Conservation (phyloP, 169 alveolate species). For the Perkinsus marinus region DNA sequence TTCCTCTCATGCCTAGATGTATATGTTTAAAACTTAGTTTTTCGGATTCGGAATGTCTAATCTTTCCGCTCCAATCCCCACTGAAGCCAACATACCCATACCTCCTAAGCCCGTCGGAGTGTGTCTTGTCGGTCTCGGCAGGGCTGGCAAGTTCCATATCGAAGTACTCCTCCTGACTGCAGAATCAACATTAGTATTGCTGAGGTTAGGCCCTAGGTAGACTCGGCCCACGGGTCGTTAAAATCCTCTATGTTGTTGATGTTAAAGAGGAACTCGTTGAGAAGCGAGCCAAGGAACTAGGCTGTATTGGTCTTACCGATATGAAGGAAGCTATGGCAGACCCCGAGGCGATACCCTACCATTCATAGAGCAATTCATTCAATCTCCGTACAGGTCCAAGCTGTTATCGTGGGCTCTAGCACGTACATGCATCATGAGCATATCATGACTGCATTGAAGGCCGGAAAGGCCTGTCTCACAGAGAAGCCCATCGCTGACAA, state of each 20-base stretch:
- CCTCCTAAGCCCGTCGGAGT: not conserved
- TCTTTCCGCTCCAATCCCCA: not conserved
- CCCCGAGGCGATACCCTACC: not conserved
- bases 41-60: not conserved
- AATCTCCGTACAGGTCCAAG: not conserved
- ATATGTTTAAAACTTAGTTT: not conserved
- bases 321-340: not conserved
- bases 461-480: not conserved
- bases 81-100: not conserved
- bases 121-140: not conserved
- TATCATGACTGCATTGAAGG: not conserved
- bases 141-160: not conserved
- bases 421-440: not conserved
- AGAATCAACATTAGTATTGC: not conserved
- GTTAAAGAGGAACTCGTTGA: not conserved
- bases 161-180: not conserved
- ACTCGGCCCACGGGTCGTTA: not conserved
- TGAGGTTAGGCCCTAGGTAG: not conserved
- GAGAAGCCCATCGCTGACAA: not conserved
- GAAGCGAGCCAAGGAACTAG: not conserved
- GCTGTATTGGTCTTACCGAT: not conserved
- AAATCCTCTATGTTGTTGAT: not conserved
- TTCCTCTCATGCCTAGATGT: too few species aligned
- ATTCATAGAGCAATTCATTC: not conserved
- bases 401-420: not conserved